A percentile compares a stretch with the other conserved stretches of the same genome.
These are phyloP conservation scores for Penicillium olsonii DNA, from an alignment of 2,329 filamentous ascomycete species.

Conservation along the genomic window DNA sequence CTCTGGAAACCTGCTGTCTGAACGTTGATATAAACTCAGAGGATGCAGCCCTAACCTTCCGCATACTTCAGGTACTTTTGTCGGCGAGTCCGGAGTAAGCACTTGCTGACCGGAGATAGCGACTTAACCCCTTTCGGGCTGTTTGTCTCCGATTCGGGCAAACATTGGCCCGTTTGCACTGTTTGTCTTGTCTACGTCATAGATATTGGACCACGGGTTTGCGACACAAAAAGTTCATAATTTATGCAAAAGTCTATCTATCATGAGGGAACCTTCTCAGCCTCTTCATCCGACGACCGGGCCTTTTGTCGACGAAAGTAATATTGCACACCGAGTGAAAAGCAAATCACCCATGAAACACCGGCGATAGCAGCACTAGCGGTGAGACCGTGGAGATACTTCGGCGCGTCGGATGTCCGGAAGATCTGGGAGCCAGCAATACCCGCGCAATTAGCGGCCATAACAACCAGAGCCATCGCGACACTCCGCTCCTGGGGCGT, in stretches of 20 bases:
- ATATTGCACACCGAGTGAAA: conserved; percentile 24
- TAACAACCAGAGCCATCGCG: conserved; percentile 62
- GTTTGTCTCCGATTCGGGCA: background rate
- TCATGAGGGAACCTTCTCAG: background rate
- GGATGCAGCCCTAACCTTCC: no score
- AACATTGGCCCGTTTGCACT: background rate
- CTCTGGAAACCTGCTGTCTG: no score
- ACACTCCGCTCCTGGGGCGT: conserved; percentile 61
- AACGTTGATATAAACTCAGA: no score
- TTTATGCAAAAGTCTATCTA: no score
- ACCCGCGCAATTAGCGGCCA: conserved; percentile 63
- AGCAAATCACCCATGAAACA: conserved; percentile 24
- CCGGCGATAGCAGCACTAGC: conserved; percentile 27
- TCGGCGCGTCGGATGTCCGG: conserved; percentile 31
- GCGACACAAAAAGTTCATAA: no score
- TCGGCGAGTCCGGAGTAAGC: no score
- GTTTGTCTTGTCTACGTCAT: background rate
- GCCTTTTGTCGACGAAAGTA: conserved; percentile 25
- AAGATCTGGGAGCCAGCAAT: conserved; percentile 65
- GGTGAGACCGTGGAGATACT: conserved; percentile 29
- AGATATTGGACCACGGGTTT: no score
- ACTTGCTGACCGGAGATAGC: no score
- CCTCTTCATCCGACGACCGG: background rate
- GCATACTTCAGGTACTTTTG: no score
- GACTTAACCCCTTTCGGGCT: background rate